Base-by-base conservation (phyloP, 495 filamentous ascomycete species). In the Podospora tetraspora region DNA sequence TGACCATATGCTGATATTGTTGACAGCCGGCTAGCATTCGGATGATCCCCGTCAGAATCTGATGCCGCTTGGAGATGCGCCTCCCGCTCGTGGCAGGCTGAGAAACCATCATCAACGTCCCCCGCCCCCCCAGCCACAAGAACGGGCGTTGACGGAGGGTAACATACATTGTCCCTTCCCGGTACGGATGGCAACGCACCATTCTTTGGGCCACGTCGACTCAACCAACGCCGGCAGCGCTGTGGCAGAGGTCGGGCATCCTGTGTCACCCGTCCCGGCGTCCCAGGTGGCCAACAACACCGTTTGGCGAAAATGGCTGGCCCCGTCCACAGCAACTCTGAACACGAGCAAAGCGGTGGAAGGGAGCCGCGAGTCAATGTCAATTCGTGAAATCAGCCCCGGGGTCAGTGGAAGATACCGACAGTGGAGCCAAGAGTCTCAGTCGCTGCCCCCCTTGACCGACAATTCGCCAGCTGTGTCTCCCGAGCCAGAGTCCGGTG, bases 211-310 rank as follows among this genome's bases (percentile, higher is more conserved):
- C 8, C 24, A 56, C 3, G 34, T 67, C 3, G 68, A 70, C 27
- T 75, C 76, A 25, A 66, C 66, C 16, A 66, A 71, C 23, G 71
- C 66, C 11, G 64, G 63, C n/a, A 78, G 71, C 27, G 65, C 64
- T 34, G 11, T 73, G 2, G 76, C 75, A 13, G 73, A 73, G 56
- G 69, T 73, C 59, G 75, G 73, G 4, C 66, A 57, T 11, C 22
- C 30, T 13, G 25, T 65, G 16, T 65, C 68, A 4, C 70, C 66
- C 12, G 66, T 76, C 2, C 69, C 71, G 10, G 10, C 57, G 10
- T 75, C 73, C n/a, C 70, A 74, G 34, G 67, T 70, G 24, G 56
- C 27, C 1, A 66, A 71, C 25, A 77, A 78, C 16, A 19, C 21
- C 24, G 61, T 11, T 12, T 76, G 71, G 70, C 68, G 61, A 29